Evolutionary conservation across 2,329 filamentous ascomycete species (phyloP), one percentile per base, ranked within the genome.

Genomic region (Penicillium janthinellum): DNA sequence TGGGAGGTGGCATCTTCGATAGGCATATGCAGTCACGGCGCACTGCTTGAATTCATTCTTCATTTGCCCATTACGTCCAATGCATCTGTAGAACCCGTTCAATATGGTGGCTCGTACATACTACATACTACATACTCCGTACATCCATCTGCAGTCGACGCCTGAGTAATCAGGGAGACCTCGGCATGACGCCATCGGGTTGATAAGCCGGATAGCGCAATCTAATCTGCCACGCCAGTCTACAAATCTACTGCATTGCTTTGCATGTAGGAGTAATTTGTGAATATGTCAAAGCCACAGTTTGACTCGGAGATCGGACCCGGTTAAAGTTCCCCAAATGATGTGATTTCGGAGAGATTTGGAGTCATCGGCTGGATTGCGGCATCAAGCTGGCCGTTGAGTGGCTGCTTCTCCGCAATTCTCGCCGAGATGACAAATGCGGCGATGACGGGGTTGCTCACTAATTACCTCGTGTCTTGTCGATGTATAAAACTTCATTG

Each of bases 351-450:
- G 34, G 42, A 17, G 15, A 44, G 17, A 59, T 56, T 58, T 61
- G 54, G 51, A 39, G 56, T 54, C 58, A 63, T 63, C 47, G 28
- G 28, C 25, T 34, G 6, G 28, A 22, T 54, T 44, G n/a, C 20
- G 20, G 22, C 8, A 47, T 50, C 48, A 52, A 34, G 31, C 11
- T 22, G 54, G 31, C 14, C 42, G 41, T 49, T 58, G 58, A 63
- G 50, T 63, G 50, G 55, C 38, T 22, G 54, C 15, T 56, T 59
- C 60, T 56, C 53, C 55, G 44, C 48, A 59, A 51, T 56, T 58
- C 41, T 61, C 58, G 54, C 55, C 56, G 57, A 57, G 62, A 64
- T 65, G 56, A 65, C 63, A 63, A 65, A 65, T 65, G 52, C 49
- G 22, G 28, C 25, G 41, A 59, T 57, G 56, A 59, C 50, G 50